Evolutionary conservation across 2,329 filamentous ascomycete genomes (phyloP).

Genomic region (Metarhizium brunneum): DNA sequence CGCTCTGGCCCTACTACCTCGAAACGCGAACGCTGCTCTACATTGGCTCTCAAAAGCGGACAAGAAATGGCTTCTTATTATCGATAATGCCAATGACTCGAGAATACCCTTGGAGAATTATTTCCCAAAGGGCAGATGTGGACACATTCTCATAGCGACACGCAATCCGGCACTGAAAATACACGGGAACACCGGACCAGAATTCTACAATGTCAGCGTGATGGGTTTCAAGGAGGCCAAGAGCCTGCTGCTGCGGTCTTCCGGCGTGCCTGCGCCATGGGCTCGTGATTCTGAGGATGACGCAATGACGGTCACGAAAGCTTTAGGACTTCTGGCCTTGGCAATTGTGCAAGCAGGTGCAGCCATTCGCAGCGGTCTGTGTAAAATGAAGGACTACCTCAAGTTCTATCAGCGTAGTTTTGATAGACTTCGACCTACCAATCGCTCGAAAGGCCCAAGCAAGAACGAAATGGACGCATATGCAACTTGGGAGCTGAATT

Average conservation of each 20-base stretch:
- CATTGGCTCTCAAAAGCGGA: background rate
- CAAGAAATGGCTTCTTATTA: slow-evolving; percentile 26
- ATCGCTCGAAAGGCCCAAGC: background rate
- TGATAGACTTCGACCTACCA: background rate
- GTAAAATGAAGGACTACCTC: slow-evolving; percentile 4
- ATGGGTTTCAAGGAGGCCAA: slow-evolving; percentile 4
- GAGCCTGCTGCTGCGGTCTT: slow-evolving; percentile 3
- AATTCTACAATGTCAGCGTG: slow-evolving; percentile 3
- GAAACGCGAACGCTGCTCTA: slow-evolving; percentile 11
- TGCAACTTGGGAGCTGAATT: slow-evolving; percentile 5
- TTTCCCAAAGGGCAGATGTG: slow-evolving; percentile 4
- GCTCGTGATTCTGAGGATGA: background rate
- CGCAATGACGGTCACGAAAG: slow-evolving; percentile 2
- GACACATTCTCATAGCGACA: slow-evolving; percentile 8
- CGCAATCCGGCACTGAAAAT: slow-evolving; percentile 3
- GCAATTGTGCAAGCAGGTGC: slow-evolving; percentile 8
- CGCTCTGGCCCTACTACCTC: slow-evolving; percentile 42
- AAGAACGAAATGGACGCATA: background rate
- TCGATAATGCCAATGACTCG: slow-evolving; percentile 29
- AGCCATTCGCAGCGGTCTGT: slow-evolving; percentile 5
- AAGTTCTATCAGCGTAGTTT: slow-evolving; percentile 3
- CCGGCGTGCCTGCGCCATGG: slow-evolving; percentile 5
- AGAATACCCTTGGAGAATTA: background rate
- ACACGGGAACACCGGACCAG: slow-evolving; percentile 3
- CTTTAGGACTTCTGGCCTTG: slow-evolving; percentile 5